Base-by-base conservation (phyloP, 2,329 filamentous ascomycete genomes). In the Blastomyces emzantsi region DNA sequence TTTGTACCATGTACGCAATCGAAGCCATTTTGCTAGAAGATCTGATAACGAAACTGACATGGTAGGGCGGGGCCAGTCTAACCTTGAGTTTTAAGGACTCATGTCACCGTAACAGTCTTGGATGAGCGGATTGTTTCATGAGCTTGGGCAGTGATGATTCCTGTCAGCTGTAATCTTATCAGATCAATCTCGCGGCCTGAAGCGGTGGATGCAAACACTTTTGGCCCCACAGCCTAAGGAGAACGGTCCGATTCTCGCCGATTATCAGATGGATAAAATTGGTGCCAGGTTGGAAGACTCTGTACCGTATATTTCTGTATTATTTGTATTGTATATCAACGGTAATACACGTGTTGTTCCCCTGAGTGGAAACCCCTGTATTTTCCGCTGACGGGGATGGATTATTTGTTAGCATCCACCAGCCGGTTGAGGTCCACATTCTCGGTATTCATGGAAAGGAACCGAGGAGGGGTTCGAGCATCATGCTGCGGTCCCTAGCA, bases 191-290 rank as follows among this genome's bases (percentile, higher is more conserved):
- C 22, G 2, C 6, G n/a, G 25, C 49, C 22, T 52, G 9, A 15
- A 8, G 25, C 17, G 11, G 25, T 17, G n/a, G 17, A 55, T 7
- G 13, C 3, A 55, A 57, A 57, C 7, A 33, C 7, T 33, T 36
- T 36, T 9, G 33, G 3, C 33, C 33, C 33, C 33, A 36, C 33
- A 7, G 33, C 2, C 33, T 36, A 9, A 33, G 49, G 51, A 28
- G 25, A 52, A 19, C 17, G 13, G 25, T 51, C 28, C 25, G 30
- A 39, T 36, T 39, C 13, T 56, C 33, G 33, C 30, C 36, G 54
- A 36, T 58, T 47, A 45, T 30, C 56, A 59, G 56, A 59, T 59
- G 41, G 55, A 47, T 59, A 43, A 30, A 15, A 59, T 59, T 47
- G 25, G 19, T 17, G 22, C 56, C 39, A 28, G 22, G 1, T 0